phyloP scores from a whole-genome alignment of 768 basidiomycete genomes.

The Sarcodon aspratus region DNA sequence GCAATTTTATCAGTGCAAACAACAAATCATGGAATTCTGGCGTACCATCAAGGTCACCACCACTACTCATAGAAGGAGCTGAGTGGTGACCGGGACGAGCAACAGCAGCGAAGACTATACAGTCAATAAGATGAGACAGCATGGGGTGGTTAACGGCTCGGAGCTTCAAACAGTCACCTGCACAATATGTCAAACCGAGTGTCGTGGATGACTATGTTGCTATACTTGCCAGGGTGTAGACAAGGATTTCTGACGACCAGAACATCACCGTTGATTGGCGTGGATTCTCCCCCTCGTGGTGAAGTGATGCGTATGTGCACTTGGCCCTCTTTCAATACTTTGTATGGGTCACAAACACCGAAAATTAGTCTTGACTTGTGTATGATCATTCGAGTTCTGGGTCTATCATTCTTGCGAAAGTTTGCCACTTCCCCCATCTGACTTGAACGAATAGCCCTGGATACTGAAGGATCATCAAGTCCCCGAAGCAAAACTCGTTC shows the following conservation, averaged over 20 bases:
- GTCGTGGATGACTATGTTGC: neutral
- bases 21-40: neutral
- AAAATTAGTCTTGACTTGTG: constrained; percentile 51
- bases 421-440: constrained; percentile 41
- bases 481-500: constrained; percentile 46
- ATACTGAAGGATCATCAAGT: constrained; percentile 31
- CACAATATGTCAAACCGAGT: neutral
- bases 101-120: constrained; percentile 54
- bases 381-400: constrained; percentile 47
- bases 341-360: constrained; percentile 59
- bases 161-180: constrained; percentile 56
- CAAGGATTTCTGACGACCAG: constrained; percentile 61
- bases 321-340: constrained; percentile 49
- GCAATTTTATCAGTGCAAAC: neutral
- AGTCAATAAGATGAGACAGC: constrained; percentile 50
- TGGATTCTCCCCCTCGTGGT: constrained; percentile 37
- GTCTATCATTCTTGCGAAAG: constrained; percentile 39
- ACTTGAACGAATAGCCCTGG: constrained; percentile 25
- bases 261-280: constrained; percentile 49
- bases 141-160: constrained; percentile 40
- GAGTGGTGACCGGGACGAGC: constrained; percentile 33
- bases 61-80: constrained; percentile 61
- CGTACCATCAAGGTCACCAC: constrained; percentile 51
- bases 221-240: constrained; percentile 43
- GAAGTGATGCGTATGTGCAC: constrained; percentile 50